Evolutionary conservation across 1,284 basidiomycete genomes (phyloP), one percentile per base, ranked within the genome.

Genomic region (Xerocomus amazonicus): DNA sequence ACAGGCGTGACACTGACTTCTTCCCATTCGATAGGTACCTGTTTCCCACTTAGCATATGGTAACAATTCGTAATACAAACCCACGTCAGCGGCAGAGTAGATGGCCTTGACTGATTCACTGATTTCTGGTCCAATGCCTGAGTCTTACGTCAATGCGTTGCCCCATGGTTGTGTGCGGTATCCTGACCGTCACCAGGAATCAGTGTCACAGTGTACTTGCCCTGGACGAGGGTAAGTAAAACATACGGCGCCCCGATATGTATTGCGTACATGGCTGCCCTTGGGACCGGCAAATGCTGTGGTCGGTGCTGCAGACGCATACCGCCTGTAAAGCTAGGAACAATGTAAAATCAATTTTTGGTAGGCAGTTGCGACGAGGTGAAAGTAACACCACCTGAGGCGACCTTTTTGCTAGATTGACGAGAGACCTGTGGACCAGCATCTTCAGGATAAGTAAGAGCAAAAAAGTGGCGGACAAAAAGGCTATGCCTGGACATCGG

Each of bases 111-210:
- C 87, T 54, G 95, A 89, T 76, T 97, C 80, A 71, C 92, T 91
- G 63, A 99, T 98, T 78, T 99, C 97, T 43, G 96, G 94, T 44
- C 97, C 97, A 77, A 99, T 99, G 72, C 95, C 92, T 94, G 57
- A 28, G 39, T 45, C 36, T 51, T 50, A 54, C 43, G 56, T 61
- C 48, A 65, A 49, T 37, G 27, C 50, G 50, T 27, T n/a, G 44
- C 50, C 43, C 42, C 54, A 27, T 57, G 59, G 45, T 62, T 56
- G 57, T 67, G 61, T 56, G 35, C 61, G 55, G 43, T 59, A 62
- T 43, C 65, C 80, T 64, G 57, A 91, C 91, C 90, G 67, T 96
- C 92, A 67, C 92, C 92, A 38, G 92, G 90, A 69, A 96, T 92
- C 56, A 96, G 75, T 43, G 93, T 94, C 44, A 96, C 93, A 42